These are phyloP conservation scores for Neovahlkampfia damariscottae DNA, from an alignment of 78 protist species.

Conservation along the genomic window DNA sequence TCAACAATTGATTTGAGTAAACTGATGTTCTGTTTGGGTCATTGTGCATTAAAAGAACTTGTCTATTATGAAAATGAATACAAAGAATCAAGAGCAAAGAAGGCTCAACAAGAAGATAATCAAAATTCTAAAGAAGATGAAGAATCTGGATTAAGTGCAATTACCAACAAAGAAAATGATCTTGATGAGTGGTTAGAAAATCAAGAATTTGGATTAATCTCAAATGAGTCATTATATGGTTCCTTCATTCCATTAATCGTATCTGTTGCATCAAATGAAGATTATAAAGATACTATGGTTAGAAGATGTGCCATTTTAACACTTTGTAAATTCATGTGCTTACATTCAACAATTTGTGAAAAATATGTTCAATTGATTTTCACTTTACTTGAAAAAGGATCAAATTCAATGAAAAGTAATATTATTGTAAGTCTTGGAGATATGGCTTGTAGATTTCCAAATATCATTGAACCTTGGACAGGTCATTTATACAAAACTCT, in stretches of 20 bases:
- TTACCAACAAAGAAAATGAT: neutral
- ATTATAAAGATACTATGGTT: too few species aligned
- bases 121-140: neutral
- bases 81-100: neutral
- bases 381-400: constrained; percentile 11
- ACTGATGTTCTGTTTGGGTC: neutral
- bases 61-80: neutral
- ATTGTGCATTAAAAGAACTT: neutral
- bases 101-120: neutral
- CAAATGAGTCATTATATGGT: too few species aligned
- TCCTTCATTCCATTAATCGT: too few species aligned
- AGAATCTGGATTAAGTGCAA: neutral
- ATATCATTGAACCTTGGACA: constrained; percentile 82
- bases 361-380: constrained; percentile 45
- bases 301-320: constrained; percentile 23
- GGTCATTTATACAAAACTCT: constrained; percentile 36
- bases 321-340: constrained; percentile 63
- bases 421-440: constrained; percentile 81
- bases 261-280: too few species aligned
- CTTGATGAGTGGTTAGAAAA: neutral
- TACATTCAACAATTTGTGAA: constrained; percentile 34
- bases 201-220: too few species aligned
- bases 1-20: neutral
- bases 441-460: constrained; percentile 66
- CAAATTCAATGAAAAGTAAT: constrained; percentile 47